phyloP scores from a whole-genome alignment of 2,329 filamentous ascomycete species.

The Grosmannia huntii region DNA sequence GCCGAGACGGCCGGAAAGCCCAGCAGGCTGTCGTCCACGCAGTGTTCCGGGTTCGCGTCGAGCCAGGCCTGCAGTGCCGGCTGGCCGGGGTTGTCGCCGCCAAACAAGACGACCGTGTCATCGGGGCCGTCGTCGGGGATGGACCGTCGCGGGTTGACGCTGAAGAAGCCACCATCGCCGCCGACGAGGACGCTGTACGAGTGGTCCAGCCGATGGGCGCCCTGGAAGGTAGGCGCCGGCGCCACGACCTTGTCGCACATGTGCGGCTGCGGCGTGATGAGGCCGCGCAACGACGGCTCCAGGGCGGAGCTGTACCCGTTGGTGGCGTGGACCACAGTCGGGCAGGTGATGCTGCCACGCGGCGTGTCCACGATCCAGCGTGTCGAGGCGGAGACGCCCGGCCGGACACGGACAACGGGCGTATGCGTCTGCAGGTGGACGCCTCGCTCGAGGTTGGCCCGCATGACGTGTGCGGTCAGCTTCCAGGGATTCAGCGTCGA shows the following conservation, averaged over 20 bases:
- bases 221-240: neutral
- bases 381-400: neutral
- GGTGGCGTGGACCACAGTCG: constrained; percentile 1
- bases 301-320: constrained; percentile 2
- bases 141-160: constrained; percentile 1
- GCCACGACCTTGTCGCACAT: constrained; percentile 4
- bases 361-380: neutral
- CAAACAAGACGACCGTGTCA: constrained; percentile 1
- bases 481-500: constrained; percentile 4
- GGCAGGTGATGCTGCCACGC: neutral
- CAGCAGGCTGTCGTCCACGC: constrained; percentile 1
- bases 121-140: neutral
- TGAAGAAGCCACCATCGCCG: neutral
- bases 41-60: neutral
- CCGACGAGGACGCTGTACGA: neutral
- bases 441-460: neutral
- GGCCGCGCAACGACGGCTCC: constrained; percentile 1
- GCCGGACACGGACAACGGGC: neutral
- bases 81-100: constrained; percentile 2
- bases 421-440: constrained; percentile 1
- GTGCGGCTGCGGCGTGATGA: neutral
- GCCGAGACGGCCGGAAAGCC: neutral
- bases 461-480: constrained; percentile 1
- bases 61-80: neutral
- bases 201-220: neutral